Evolutionary conservation across 306 rosid genomes (phyloP).

Genomic region (Cicer cuneatum): DNA sequence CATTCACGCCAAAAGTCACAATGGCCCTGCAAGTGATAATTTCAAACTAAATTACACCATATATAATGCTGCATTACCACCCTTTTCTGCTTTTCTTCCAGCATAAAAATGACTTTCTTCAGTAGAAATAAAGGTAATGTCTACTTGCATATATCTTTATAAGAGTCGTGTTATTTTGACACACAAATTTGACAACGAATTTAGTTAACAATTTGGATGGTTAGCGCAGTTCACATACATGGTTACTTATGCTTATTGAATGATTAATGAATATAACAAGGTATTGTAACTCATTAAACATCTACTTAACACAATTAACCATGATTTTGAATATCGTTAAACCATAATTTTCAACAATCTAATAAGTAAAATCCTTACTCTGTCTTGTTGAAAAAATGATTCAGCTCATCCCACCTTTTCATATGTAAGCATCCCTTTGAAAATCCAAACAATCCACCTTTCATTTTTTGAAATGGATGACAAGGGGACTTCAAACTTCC

Average conservation of each 20-base stretch:
- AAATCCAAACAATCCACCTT: constrained; percentile 78
- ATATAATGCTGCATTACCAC: neutral
- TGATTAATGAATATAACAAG: too few relatives aligned
- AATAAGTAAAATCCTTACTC: constrained; percentile 64
- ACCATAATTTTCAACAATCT: neutral
- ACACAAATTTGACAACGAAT: too few relatives aligned
- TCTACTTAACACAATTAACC: too few relatives aligned
- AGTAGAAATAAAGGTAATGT: too few relatives aligned
- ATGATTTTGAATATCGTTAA: too few relatives aligned
- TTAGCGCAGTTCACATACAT: too few relatives aligned
- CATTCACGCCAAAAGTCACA: constrained; percentile 91
- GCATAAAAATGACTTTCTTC: neutral
- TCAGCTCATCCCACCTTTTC: constrained; percentile 95
- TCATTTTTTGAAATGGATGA: constrained; percentile 75
- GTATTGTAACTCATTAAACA: too few relatives aligned
- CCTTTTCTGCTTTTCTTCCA: neutral
- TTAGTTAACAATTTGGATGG: too few relatives aligned
- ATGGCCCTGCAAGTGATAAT: constrained; percentile 63
- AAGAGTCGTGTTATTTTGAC: too few relatives aligned
- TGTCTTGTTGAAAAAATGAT: constrained; percentile 72
- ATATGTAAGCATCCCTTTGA: constrained; percentile 88
- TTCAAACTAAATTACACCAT: constrained; percentile 11
- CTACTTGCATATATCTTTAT: too few relatives aligned
- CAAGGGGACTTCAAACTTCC: constrained; percentile 74
- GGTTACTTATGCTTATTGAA: too few relatives aligned